Base-by-base conservation (phyloP, 1,284 basidiomycete species). In the Pterulicium gracile region DNA sequence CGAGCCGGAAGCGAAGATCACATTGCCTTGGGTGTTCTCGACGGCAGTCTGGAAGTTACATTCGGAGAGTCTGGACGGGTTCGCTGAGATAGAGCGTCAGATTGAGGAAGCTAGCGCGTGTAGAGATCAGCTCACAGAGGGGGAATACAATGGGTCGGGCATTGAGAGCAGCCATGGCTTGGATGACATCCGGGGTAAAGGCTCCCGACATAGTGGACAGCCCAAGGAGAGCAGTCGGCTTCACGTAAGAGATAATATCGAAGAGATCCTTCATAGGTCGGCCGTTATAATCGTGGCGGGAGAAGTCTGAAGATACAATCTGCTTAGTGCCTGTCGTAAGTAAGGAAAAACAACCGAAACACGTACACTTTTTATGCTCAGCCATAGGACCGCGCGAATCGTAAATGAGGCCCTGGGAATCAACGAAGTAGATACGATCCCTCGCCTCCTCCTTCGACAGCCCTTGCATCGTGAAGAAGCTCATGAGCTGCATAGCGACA, bases 61-160 rank as follows among this genome's bases (percentile, higher is more conserved):
- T 61, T 91, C 88, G 32, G 86, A 88, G 48, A 92, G 78, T 43
- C 76, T 72, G 42, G 89, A 84, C 22, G 94, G 94, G 68, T 97
- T 98, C n/a, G 27, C 27, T 32, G 27, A 32, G 27, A 32, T 32
- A 10, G n/a, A 32, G 10, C 27, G n/a, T n/a, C 27, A n/a, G n/a
- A 32, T 32, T 32, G n/a, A n/a, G n/a, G n/a, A n/a, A n/a, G n/a
- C 27, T 32, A 32, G 10, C 7, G n/a, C 10, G n/a, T 32, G 27
- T 7, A 32, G 10, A 10, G n/a, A 32, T 32, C 27, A 32, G n/a
- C 27, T 32, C 27, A 24, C 88, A 92, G n/a, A 97, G 79, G 43
- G 94, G 90, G 75, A 97, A 96, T 62, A 97, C 81, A 69, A 96
- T 94, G 20, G 94, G 93, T 18, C 83, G 77, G 17, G 78, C 70